Evolutionary conservation across 2,329 filamentous ascomycete genomes (phyloP).

Genomic region (Fusarium palustre): DNA sequence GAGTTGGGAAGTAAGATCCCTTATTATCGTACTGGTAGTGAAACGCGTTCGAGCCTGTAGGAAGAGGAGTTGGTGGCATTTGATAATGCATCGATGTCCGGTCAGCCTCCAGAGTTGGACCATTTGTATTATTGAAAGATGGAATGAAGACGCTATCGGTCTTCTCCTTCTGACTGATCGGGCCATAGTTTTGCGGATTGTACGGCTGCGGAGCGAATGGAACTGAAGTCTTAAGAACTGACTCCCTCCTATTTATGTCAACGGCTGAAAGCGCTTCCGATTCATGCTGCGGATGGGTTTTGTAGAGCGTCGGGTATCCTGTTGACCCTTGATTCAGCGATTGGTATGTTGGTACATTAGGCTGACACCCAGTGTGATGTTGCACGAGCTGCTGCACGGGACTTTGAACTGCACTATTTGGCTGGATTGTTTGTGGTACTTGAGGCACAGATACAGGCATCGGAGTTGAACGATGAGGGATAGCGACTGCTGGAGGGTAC

Average conservation of each 20-base stretch:
- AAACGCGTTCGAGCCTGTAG: neutral
- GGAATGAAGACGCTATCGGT: neutral
- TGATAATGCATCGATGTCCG: constrained; percentile 11
- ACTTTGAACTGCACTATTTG: neutral
- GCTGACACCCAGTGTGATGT: neutral
- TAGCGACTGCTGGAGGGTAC: neutral
- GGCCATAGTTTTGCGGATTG: constrained; percentile 30
- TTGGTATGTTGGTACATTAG: neutral
- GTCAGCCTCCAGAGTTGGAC: neutral
- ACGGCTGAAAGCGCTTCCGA: neutral
- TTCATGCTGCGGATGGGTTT: neutral
- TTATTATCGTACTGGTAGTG: constrained; percentile 9
- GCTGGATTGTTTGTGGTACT: neutral
- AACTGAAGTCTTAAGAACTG: neutral
- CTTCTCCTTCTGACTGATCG: constrained; percentile 3
- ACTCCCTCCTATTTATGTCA: constrained; percentile 13
- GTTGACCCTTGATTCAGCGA: constrained; percentile 1
- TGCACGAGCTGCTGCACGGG: neutral
- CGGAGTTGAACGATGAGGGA: neutral
- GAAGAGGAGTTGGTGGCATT: constrained; percentile 8
- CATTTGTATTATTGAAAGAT: accelerated
- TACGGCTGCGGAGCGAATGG: constrained; percentile 3
- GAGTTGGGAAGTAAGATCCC: constrained; percentile 6
- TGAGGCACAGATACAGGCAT: neutral
- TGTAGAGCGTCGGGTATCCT: neutral